Base-by-base conservation (phyloP, 495 filamentous ascomycete genomes). In the Hyaloscypha bicolor region DNA sequence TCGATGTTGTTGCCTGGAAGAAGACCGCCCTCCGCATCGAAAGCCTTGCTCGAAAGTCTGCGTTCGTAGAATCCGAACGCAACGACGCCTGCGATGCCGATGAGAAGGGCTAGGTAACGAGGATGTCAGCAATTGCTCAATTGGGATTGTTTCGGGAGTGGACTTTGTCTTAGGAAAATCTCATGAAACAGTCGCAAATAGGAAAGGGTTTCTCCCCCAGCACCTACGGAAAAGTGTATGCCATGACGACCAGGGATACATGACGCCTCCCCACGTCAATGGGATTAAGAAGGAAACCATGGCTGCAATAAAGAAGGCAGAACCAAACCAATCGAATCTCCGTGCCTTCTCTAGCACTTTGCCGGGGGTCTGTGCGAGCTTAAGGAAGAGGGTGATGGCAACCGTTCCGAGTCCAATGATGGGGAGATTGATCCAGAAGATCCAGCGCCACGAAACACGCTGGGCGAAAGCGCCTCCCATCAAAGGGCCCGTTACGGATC, bases 401-500 rank as follows among this genome's bases (percentile, higher is more conserved):
- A 79, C 66, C 22, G 77, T 69, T 3, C 76, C 80, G 11, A 76
- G 11, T 6, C 62, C 80, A 64, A 80, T 78, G 52, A 82, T 73
- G 9, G 81, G 79, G 0, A 82, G 61, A 42, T 83, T 82, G 64
- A 82, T 74, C 72, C 72, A 80, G 72, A 83, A 81, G 66, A 83
- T 81, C 83, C 82, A 84, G 29, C 78, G 58, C 90, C 90, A 92
- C 30, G 79, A 81, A 5, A 84, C 86, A 33, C 85, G 83, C 66
- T 92, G 78, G 3, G 89, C 80, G 66, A 92, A 91, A 0, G 82
- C 88, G 22, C 89, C 90, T 42, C 88, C 90, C 11, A 92, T 76
- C 48, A 93, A 76, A 4, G 91, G 91, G 1, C 91, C 90, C 4
- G 79, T 79, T 0, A 91, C 88, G 0, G 85, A 87, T 1, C 90